These are phyloP conservation scores for Epicoccum nigrum DNA, from an alignment of 2,329 filamentous ascomycete species.

Conservation along the genomic window DNA sequence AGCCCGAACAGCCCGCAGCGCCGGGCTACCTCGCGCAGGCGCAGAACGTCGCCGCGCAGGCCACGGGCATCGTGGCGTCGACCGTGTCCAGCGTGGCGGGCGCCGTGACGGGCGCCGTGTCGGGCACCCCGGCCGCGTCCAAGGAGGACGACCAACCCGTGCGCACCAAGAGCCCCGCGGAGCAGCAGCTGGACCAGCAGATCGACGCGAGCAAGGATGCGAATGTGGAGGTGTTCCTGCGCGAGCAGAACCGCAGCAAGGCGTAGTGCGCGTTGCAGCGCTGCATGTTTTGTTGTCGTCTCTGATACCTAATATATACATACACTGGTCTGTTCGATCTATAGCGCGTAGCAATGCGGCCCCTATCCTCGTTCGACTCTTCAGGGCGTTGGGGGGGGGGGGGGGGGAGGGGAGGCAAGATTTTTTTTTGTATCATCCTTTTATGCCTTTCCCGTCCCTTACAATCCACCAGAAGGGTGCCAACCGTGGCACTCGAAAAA, in stretches of 20 bases:
- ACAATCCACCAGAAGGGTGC: too few species aligned
- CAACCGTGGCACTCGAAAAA: too few species aligned
- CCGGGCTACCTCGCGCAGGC: constrained; percentile 52
- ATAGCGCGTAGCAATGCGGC: too few species aligned
- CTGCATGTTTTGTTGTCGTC: not conserved
- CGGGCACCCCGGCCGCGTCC: constrained; percentile 32
- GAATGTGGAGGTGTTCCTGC: constrained; percentile 42
- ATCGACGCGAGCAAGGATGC: constrained; percentile 38
- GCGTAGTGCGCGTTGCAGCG: constrained; percentile 11
- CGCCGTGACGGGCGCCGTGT: constrained; percentile 33
- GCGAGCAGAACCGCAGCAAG: constrained; percentile 31
- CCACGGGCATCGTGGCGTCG: constrained; percentile 32
- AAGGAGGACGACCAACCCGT: constrained; percentile 21
- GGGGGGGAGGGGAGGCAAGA: too few species aligned
- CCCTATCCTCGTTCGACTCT: too few species aligned
- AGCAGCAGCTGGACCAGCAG: constrained; percentile 37
- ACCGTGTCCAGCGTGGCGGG: constrained; percentile 43
- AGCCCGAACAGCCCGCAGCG: constrained; percentile 40
- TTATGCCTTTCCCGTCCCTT: too few species aligned
- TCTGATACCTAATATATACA: too few species aligned
- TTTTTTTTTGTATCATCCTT: too few species aligned
- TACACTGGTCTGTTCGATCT: too few species aligned
- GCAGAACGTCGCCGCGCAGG: constrained; percentile 45
- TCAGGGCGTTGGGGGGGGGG: too few species aligned
- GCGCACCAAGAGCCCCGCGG: constrained; percentile 35